A percentile compares a stretch with the other conserved stretches of the same genome.
phyloP scores from a whole-genome alignment of 1,284 basidiomycete genomes.

The Microbotryomycetes sp. region DNA sequence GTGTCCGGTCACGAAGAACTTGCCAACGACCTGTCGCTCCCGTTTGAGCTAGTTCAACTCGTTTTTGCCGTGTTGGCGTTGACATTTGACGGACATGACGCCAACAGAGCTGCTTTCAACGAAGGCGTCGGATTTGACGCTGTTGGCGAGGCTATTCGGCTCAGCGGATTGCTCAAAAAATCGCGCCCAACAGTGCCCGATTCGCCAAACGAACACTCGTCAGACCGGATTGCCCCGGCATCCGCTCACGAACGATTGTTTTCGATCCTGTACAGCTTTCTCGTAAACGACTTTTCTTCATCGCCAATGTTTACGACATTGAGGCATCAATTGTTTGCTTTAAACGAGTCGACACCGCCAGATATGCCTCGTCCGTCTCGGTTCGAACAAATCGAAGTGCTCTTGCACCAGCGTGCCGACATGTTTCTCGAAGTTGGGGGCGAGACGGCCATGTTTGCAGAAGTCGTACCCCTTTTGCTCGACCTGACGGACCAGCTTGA shows the following conservation, averaged over 20 bases:
- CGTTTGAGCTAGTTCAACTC: constrained; percentile 10
- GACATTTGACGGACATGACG: constrained; percentile 1
- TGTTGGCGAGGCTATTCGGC: constrained; percentile 6
- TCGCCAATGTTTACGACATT: not conserved
- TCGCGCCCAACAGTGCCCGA: not conserved
- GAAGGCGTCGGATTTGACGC: constrained; percentile 5
- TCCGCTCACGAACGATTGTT: not conserved
- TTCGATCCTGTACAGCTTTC: constrained; percentile 11
- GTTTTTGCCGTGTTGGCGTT: constrained; percentile 10
- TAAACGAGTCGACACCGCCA: not conserved
- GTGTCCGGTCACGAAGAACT: not conserved
- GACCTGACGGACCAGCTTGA: not conserved
- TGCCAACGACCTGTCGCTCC: constrained; percentile 2
- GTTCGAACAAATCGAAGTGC: not conserved
- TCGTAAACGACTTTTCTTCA: constrained; percentile 10
- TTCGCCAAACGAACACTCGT: not conserved
- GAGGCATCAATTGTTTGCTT: not conserved
- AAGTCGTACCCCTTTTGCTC: constrained; percentile 2
- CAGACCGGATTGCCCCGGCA: not conserved
- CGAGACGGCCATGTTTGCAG: not conserved
- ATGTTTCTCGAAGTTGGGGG: not conserved
- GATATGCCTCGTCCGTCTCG: not conserved
- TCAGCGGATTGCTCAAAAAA: constrained; percentile 1
- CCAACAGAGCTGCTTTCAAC: constrained; percentile 3
- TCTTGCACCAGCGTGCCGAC: not conserved